Percentiles rank a stretch among this genome's conserved stretches.
Evolutionary conservation across 768 basidiomycete genomes (phyloP).

Genomic region (Tylopilus subfusipes): DNA sequence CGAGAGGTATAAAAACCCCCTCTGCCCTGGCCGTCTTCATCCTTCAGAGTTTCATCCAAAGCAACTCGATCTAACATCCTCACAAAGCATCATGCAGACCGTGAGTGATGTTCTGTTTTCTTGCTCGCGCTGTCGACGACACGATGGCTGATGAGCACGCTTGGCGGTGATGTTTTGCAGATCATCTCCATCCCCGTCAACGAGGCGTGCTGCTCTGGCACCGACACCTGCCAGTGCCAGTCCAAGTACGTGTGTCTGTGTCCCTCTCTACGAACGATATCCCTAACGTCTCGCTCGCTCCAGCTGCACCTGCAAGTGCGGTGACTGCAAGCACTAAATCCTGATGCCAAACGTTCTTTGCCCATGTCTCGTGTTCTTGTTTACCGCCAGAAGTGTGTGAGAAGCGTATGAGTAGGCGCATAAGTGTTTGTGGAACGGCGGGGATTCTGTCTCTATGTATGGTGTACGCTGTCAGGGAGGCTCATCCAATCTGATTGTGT

Average conservation of each 20-base stretch:
- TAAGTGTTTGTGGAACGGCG: no score
- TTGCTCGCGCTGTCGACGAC: background rate
- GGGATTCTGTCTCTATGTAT: background rate
- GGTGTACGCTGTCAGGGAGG: background rate
- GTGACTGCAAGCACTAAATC: background rate
- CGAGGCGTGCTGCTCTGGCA: slow-evolving; percentile 19
- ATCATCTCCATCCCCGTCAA: slow-evolving; percentile 14
- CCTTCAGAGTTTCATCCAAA: background rate
- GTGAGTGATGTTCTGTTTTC: slow-evolving; percentile 4
- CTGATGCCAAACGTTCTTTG: background rate
- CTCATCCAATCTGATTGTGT: background rate
- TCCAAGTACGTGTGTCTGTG: slow-evolving; percentile 7
- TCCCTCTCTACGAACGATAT: no score
- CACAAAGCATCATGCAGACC: slow-evolving; percentile 17
- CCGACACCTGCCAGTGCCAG: slow-evolving; percentile 10
- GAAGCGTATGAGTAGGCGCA: no score
- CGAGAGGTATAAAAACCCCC: slow-evolving; percentile 4
- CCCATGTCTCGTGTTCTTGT: no score
- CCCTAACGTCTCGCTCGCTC: background rate
- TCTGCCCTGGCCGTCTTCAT: background rate
- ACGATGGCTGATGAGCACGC: background rate
- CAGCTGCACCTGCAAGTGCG: background rate
- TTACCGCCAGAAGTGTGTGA: no score
- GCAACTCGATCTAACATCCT: background rate
- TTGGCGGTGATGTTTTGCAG: background rate